Evolutionary conservation across 306 rosid genomes (phyloP), one percentile per base, ranked within the genome.

Genomic region (Cercis canadensis): DNA sequence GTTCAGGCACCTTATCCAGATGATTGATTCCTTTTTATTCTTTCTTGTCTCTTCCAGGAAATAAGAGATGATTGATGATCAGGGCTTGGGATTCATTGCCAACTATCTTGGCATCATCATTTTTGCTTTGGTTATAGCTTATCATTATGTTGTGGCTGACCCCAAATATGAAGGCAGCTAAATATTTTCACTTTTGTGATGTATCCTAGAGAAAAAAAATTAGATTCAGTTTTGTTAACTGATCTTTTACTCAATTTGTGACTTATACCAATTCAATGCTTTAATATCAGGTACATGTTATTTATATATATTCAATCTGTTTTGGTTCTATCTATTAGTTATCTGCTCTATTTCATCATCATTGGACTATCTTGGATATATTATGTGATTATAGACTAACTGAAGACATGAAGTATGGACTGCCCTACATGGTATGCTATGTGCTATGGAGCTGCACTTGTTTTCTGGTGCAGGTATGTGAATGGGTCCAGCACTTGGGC

Each of bases 101-200:
- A 75, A 70, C 31, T 65, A 14, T 81, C 81, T 81, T 46, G 85
- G 85, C 81, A 72, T 81, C 54, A 58, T 81, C 68, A 71, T 75
- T 66, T 81, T 81, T 65, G 85, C 41, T 11, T 54, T 81, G 81
- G 75, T 81, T 18, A 66, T 75, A 75, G 56, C 77, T 37, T 75
- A 81, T 57, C 78, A 81, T 51, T 36, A 70, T 36, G 85, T 81
- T 51, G 51, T 32, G 8, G 75, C 75, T 0, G 75, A 81, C 67
- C 78, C 85, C 6, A 81, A 75, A 65, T 75, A 81, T 75, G 81
- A 81, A 54, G 51, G 63, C 51, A 71, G 11, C 61, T 81, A 75
- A 75, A 57, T 36, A n/a, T 34, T 57, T 58, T 21, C 19, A 65
- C 43, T 36, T 43, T 70, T 65, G 32, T 57, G 2, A 52, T 70